phyloP scores from a whole-genome alignment of 2,329 filamentous ascomycete genomes.

The Aureobasidium leucospermi region DNA sequence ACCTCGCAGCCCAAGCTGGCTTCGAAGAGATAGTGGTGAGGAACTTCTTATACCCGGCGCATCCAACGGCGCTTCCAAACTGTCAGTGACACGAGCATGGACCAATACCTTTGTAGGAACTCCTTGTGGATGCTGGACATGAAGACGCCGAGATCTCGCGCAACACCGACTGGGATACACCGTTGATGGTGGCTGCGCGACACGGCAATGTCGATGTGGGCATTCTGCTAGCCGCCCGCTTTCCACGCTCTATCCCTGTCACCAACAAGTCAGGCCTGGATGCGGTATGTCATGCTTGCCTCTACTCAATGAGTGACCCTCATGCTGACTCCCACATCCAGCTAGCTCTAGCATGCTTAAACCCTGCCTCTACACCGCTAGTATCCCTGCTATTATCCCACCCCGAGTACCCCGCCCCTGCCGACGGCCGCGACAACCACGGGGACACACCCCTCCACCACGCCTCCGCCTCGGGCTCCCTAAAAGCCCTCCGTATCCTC shows the following conservation, averaged over 20 bases:
- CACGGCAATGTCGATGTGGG: constrained; percentile 67
- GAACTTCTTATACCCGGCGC: not conserved
- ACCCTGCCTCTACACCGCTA: constrained; percentile 32
- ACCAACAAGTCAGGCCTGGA: constrained; percentile 63
- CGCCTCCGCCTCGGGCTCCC: constrained; percentile 71
- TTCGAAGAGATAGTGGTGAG: constrained; percentile 56
- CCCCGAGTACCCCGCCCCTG: constrained; percentile 27
- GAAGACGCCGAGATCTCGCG: constrained; percentile 65
- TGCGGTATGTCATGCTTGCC: constrained; percentile 43
- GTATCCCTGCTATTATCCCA: constrained; percentile 34
- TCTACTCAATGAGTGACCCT: not conserved
- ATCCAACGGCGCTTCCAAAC: not conserved
- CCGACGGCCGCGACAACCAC: constrained; percentile 47
- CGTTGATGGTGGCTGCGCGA: constrained; percentile 68
- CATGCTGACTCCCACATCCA: constrained; percentile 16
- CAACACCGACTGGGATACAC: constrained; percentile 73
- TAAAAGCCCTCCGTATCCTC: constrained; percentile 69
- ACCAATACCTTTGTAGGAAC: constrained; percentile 34
- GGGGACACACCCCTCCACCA: constrained; percentile 88
- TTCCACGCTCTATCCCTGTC: constrained; percentile 56
- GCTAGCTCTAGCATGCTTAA: constrained; percentile 34
- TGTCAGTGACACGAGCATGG: not conserved
- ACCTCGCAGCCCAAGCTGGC: constrained; percentile 70
- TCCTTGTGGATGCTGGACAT: constrained; percentile 67
- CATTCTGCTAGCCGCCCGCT: constrained; percentile 58